Percentiles rank a stretch among this genome's conserved stretches.
Evolutionary conservation across 2,329 filamentous ascomycete genomes (phyloP).

Genomic region (Microdochium bolleyi): DNA sequence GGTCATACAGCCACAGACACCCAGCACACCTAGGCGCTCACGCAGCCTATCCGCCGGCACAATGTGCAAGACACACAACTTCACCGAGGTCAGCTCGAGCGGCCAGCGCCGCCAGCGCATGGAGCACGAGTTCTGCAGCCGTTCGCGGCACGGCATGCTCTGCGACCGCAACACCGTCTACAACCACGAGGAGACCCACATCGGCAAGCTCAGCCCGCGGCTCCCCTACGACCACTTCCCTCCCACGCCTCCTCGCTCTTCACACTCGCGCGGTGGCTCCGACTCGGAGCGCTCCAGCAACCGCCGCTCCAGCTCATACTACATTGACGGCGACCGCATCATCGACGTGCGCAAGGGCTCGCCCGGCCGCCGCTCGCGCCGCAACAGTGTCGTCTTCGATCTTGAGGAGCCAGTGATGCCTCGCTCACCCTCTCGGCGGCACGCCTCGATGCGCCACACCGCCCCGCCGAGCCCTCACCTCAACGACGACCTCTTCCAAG

Average conservation of each 20-base stretch:
- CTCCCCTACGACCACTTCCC: not conserved
- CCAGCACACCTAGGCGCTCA: not conserved
- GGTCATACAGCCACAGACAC: not conserved
- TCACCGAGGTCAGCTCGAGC: not conserved
- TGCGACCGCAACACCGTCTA: not conserved
- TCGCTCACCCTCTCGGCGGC: not conserved
- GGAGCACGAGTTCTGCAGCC: not conserved
- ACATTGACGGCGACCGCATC: not conserved
- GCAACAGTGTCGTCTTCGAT: not conserved
- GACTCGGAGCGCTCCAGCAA: not conserved
- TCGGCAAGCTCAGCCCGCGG: not conserved
- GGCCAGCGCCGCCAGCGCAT: not conserved
- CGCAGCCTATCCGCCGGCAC: not conserved
- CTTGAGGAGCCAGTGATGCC: not conserved
- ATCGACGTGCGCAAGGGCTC: not conserved
- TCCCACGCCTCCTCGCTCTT: not conserved
- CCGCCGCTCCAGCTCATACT: not conserved
- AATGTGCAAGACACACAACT: constrained; percentile 1
- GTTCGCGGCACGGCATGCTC: not conserved
- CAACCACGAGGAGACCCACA: not conserved
- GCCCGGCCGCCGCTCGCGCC: not conserved
- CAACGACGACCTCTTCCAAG: not conserved
- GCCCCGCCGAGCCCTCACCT: not conserved
- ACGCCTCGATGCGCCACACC: not conserved
- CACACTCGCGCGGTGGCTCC: not conserved